Conservation (phyloP, 1,284 basidiomycete genomes). For the Fomitopsis pinicola region DNA sequence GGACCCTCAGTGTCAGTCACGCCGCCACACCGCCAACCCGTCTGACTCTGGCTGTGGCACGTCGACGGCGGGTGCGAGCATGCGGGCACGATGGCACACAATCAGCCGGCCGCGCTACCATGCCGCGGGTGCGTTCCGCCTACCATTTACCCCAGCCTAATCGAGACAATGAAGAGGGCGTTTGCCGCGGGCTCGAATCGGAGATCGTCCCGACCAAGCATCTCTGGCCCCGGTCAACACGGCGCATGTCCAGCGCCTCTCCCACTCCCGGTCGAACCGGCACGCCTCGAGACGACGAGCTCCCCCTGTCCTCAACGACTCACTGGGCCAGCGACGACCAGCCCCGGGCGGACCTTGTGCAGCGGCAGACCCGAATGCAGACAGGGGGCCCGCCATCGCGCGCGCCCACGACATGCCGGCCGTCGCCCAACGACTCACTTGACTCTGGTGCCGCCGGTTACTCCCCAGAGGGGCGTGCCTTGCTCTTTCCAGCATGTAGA, state of each 20-base stretch:
- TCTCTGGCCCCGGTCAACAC: not conserved
- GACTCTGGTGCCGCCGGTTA: not conserved
- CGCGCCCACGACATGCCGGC: not conserved
- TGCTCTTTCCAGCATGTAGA: not conserved
- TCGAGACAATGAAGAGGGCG: not conserved
- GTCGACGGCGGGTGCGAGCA: no score
- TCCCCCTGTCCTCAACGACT: not conserved
- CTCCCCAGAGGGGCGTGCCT: not conserved
- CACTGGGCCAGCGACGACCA: not conserved
- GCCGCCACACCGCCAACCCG: no score
- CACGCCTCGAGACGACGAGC: not conserved
- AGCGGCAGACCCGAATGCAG: not conserved
- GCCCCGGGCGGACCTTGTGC: not conserved
- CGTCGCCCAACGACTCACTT: not conserved
- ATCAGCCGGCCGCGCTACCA: not conserved
- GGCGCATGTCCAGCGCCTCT: not conserved
- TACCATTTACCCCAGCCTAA: not conserved
- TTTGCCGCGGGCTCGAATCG: not conserved
- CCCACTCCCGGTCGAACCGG: not conserved
- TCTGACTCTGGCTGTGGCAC: not conserved
- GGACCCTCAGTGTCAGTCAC: no score
- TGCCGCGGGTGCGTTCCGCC: not conserved
- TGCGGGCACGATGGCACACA: not conserved
- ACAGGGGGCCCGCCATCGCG: not conserved
- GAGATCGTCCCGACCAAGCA: not conserved